These are phyloP conservation scores for Colletotrichum sp. DNA, from an alignment of 2,329 filamentous ascomycete genomes.

Conservation along the genomic window DNA sequence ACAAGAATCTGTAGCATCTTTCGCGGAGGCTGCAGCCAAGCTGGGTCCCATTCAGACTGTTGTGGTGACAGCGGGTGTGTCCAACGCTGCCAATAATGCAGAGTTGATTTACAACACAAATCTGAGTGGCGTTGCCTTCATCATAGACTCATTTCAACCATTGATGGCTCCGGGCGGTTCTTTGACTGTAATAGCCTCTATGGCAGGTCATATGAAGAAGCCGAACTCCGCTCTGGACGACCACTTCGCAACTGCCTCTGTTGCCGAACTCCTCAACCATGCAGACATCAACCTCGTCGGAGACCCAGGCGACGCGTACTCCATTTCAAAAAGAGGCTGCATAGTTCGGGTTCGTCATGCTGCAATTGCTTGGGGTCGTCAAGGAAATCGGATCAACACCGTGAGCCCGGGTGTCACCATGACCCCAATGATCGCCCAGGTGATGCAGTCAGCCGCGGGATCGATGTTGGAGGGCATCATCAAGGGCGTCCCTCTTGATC, in stretches of 20 bases:
- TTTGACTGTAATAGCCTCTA: background rate
- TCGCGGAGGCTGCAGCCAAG: background rate
- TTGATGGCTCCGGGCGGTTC: background rate
- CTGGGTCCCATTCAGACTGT: background rate
- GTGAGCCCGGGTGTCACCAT: background rate
- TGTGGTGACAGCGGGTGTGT: background rate
- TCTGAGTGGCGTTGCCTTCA: background rate
- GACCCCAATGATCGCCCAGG: conserved; percentile 1
- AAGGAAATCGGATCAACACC: background rate
- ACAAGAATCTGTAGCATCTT: background rate
- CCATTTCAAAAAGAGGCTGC: background rate
- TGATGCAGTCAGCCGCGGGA: background rate
- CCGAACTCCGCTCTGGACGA: background rate
- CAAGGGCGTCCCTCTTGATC: background rate
- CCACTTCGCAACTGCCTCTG: background rate
- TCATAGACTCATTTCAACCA: background rate
- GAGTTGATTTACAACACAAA: background rate
- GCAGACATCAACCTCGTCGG: background rate
- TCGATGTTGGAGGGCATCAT: background rate
- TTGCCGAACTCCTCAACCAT: background rate
- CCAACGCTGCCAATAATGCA: background rate
- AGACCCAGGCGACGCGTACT: background rate
- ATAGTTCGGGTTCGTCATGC: background rate
- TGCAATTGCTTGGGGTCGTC: background rate
- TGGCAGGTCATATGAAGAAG: background rate